Evolutionary conservation across 192 early-diverging fungal species (phyloP).

Genomic region (Gorgonomyces haynaldii): DNA sequence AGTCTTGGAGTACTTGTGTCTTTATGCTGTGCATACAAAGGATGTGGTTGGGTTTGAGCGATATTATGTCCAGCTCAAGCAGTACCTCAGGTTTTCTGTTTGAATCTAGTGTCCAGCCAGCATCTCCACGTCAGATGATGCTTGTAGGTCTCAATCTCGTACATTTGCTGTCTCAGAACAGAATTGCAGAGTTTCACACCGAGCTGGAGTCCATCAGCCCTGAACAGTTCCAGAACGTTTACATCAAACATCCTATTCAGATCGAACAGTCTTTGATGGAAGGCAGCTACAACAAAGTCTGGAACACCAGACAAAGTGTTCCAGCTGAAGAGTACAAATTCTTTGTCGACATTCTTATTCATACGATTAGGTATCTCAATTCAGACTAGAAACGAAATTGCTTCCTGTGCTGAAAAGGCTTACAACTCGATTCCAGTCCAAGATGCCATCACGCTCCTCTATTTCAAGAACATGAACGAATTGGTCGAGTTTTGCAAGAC

Average conservation of each 20-base stretch:
- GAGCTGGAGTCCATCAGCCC: conserved; percentile 83
- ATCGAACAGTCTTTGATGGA: conserved; percentile 97
- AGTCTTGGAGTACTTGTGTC: conserved; percentile 80
- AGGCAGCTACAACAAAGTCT: conserved; percentile 93
- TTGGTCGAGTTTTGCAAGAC: conserved; percentile 76
- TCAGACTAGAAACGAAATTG: conserved; percentile 77
- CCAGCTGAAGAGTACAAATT: conserved; percentile 84
- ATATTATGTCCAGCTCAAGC: conserved; percentile 84
- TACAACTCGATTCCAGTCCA: conserved; percentile 71
- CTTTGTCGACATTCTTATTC: conserved; percentile 90
- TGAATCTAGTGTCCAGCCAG: conserved; percentile 39
- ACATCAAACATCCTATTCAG: conserved; percentile 83
- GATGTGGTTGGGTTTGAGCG: conserved; percentile 93
- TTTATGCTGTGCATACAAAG: conserved; percentile 70
- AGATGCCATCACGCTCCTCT: conserved; percentile 87
- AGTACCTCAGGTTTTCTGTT: conserved; percentile 70
- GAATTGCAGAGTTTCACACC: conserved; percentile 98
- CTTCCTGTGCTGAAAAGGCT: conserved; percentile 89
- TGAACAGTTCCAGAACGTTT: conserved; percentile 68
- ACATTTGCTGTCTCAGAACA: conserved; percentile 84
- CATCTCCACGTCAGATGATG: conserved; percentile 75
- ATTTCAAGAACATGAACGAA: conserved; percentile 73
- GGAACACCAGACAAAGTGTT: conserved; percentile 81
- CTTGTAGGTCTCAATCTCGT: conserved; percentile 88
- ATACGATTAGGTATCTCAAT: conserved; percentile 63